Percentiles rank a stretch among this genome's conserved stretches.
Conservation (phyloP, 352 stramenopile genomes). For the Phytophthora hybrid region DNA sequence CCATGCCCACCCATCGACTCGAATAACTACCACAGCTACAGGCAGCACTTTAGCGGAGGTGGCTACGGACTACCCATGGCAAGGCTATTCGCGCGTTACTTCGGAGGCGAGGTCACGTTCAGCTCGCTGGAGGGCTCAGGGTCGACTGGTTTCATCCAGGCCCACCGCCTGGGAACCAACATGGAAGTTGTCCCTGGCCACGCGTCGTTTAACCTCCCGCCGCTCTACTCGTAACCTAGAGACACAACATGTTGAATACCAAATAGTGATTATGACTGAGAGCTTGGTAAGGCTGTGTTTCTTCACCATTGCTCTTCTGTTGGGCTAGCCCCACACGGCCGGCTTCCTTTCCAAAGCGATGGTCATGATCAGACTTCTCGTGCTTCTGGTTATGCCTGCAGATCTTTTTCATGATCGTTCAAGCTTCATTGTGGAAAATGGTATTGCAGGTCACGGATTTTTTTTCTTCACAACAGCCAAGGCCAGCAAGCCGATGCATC, state of each 20-base stretch:
- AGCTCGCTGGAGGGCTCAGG: conserved; percentile 99
- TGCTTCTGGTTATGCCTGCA: no score
- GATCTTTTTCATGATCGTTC: no score
- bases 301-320: no score
- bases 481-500: no score
- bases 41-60: conserved; percentile 92
- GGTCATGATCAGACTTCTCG: no score
- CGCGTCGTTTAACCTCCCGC: conserved; percentile 44
- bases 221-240: conserved; percentile 48
- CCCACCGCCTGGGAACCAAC: conserved; percentile 77
- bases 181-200: conserved; percentile 80
- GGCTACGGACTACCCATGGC: conserved; percentile 96
- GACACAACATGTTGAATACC: conserved; percentile 36
- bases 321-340: no score
- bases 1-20: conserved; percentile 61
- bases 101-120: conserved; percentile 98
- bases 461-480: no score
- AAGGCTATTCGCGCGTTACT: conserved; percentile 97
- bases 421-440: no score
- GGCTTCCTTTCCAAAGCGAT: no score
- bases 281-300: no score
- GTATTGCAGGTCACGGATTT: no score
- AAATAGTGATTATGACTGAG: conserved; percentile 12
- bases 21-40: conserved; percentile 81
- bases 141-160: conserved; percentile 93